Conservation (phyloP, 345 rosid species). For the Citrus mangshanensis region DNA sequence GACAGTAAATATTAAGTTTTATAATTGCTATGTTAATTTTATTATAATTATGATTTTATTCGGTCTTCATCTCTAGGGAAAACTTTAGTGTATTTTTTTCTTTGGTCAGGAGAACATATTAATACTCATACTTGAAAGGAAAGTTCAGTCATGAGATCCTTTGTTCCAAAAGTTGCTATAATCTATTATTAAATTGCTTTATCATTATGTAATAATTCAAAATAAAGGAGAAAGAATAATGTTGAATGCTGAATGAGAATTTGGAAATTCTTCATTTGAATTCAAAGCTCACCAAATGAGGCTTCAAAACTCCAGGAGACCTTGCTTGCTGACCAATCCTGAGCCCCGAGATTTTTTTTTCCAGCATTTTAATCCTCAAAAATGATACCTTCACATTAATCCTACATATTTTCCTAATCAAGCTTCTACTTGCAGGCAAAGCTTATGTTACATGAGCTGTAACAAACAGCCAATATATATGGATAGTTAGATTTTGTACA, state of each 20-base stretch:
- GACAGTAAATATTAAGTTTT: too few species aligned
- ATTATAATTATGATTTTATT: too few species aligned
- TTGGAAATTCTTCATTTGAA: background rate
- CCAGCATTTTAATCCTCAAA: background rate
- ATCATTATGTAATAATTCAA: too few species aligned
- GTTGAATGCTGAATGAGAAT: background rate
- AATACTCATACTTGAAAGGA: background rate
- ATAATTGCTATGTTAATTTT: too few species aligned
- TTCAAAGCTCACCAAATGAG: constrained; percentile 13
- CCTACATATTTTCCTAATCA: background rate
- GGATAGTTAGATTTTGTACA: too few species aligned
- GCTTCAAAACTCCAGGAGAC: background rate
- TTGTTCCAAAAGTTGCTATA: background rate
- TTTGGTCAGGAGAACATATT: background rate
- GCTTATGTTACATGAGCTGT: too few species aligned
- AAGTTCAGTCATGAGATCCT: background rate
- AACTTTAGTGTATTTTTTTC: background rate
- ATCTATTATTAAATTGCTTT: background rate
- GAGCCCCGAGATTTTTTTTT: background rate
- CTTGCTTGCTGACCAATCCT: background rate
- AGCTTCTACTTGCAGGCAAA: background rate
- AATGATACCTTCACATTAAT: background rate
- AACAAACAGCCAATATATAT: too few species aligned
- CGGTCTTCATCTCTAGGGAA: background rate
- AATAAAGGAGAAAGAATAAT: background rate